A percentile compares a stretch with the other conserved stretches of the same genome.
These are phyloP conservation scores for Hamiltosporidium tvaerminnensis DNA, from an alignment of 371 early-diverging fungal species.

Conservation along the genomic window DNA sequence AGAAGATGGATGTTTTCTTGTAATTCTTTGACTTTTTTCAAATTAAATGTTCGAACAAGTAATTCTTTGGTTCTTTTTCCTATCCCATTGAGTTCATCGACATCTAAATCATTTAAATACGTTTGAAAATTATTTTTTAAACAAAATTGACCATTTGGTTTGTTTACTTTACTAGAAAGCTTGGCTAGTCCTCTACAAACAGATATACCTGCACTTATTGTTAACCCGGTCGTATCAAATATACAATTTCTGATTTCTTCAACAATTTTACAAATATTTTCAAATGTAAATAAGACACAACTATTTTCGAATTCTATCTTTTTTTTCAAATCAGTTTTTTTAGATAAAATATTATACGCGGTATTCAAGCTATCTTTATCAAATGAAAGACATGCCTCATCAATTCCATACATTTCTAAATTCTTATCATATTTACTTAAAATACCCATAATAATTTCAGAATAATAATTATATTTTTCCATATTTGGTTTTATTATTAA, in stretches of 20 bases:
- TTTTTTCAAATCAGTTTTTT: neutral
- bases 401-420: constrained; percentile 38
- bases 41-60: constrained; percentile 10
- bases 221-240: constrained; percentile 19
- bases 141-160: constrained; percentile 30
- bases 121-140: constrained; percentile 15
- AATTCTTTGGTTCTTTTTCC: constrained; percentile 28
- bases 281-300: constrained; percentile 1
- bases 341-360: constrained; percentile 2
- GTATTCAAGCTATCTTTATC: constrained; percentile 18
- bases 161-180: constrained; percentile 25
- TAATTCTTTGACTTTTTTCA: constrained; percentile 21
- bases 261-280: constrained; percentile 10
- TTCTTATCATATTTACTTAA: constrained; percentile 19
- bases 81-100: constrained; percentile 38
- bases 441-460: constrained; percentile 25
- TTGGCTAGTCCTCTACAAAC: constrained; percentile 31
- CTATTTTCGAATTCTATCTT: neutral
- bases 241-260: constrained; percentile 19
- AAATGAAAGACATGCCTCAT: constrained; percentile 30
- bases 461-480: constrained; percentile 58
- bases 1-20: constrained; percentile 11
- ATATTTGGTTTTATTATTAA: constrained; percentile 60
- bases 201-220: constrained; percentile 35
- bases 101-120: constrained; percentile 8